Percentiles rank a stretch among this genome's conserved stretches.
Conservation (phyloP, 2,329 filamentous ascomycete genomes). For the Zalaria sp. region DNA sequence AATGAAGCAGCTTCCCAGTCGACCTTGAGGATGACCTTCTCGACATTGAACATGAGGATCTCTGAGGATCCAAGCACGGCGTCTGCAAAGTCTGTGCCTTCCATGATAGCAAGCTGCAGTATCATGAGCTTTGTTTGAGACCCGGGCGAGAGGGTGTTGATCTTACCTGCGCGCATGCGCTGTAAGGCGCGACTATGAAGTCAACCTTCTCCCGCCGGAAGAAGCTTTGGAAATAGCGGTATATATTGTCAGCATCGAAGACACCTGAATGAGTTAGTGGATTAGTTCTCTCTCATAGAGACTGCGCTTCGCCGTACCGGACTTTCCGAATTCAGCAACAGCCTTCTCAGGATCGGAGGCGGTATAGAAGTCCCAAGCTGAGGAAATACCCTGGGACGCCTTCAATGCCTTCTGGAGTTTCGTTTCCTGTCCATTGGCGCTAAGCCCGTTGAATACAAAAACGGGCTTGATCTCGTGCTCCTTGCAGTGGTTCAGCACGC, state of each 20-base stretch:
- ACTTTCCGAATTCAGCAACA: constrained; percentile 74
- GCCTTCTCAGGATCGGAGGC: constrained; percentile 65
- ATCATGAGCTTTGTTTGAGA: constrained; percentile 10
- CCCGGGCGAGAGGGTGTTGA: neutral
- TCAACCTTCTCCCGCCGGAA: constrained; percentile 55
- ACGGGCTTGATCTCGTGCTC: constrained; percentile 55
- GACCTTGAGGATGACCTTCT: constrained; percentile 54
- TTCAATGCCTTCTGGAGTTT: constrained; percentile 4
- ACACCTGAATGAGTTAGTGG: constrained; percentile 41
- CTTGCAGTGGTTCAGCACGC: constrained; percentile 60
- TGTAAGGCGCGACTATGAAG: constrained; percentile 76
- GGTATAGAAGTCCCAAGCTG: constrained; percentile 81
- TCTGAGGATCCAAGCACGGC: constrained; percentile 76
- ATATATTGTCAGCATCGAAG: constrained; percentile 57
- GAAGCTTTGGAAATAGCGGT: constrained; percentile 61
- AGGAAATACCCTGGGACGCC: constrained; percentile 14
- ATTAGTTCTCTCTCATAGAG: neutral
- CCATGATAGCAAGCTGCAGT: constrained; percentile 5
- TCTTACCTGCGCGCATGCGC: constrained; percentile 69
- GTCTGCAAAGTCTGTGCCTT: constrained; percentile 42
- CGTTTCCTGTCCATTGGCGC: constrained; percentile 38
- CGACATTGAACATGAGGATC: constrained; percentile 70
- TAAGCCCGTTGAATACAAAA: constrained; percentile 86
- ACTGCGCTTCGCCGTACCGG: constrained; percentile 42
- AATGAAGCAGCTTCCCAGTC: constrained; percentile 59